Base-by-base conservation (phyloP, 1,284 basidiomycete species). In the Flammula alnicola region DNA sequence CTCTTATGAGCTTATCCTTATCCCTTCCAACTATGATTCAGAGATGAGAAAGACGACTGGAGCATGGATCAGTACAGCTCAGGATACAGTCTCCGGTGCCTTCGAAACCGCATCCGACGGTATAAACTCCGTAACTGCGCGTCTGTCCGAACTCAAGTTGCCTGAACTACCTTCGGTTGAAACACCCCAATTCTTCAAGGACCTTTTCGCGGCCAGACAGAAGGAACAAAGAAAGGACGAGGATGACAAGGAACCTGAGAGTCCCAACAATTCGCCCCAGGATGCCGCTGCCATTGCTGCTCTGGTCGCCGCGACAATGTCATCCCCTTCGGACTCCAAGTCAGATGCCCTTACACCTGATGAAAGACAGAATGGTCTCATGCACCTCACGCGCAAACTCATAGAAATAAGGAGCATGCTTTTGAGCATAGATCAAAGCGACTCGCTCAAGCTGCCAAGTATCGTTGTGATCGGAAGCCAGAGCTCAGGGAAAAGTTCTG, bases 391-490 rank as follows among this genome's bases (percentile, higher is more conserved):
- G 0, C 80, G 83, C 65, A 98, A 97, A 68, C 83, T 99, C 47
- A 99, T 99, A 63, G 95, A 97, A 70, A 97, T 99, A 60, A 78
- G 97, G 52, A 90, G 82, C 53, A 95, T 99, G 77, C 77, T 99
- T 33, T 79, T 98, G 32, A 90, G 90, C 57, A 95, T 98, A 49
- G 97, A 98, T 69, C 94, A 98, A 70, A 95, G 91, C 58, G 94
- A 96, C 57, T 83, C 89, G 12, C 79, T 99, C 61, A 96, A 95
- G 58, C 75, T 99, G 10, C 96, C 96, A 0, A 95, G 93, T 57
- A 98, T 99, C 53, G 96, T 99, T 29, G 97, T 99, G 42, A 93
- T 99, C 57, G 96, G 96, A 10, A 96, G 93, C 63, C 96, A 99
- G 74, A 97, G 94, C 68, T 95, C 93, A 3, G 96, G 96, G 4